phyloP scores from a whole-genome alignment of 169 alveolate species.

The Plasmodium cynomolgi region DNA sequence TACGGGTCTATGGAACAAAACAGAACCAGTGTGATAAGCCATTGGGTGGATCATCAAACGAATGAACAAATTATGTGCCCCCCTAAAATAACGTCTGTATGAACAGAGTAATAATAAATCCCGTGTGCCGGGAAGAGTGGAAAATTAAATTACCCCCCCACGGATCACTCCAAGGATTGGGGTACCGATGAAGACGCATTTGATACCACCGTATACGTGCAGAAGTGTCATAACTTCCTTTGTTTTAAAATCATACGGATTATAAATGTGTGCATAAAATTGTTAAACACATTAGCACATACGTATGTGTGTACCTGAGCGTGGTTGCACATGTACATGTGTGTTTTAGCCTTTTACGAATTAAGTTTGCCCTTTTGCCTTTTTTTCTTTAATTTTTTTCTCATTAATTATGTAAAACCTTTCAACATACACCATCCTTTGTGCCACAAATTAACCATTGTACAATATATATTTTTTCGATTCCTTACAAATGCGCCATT shows the following conservation, averaged over 20 bases:
- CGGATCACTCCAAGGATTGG: not conserved
- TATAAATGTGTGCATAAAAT: not conserved
- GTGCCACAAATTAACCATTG: not conserved
- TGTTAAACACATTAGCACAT: not conserved
- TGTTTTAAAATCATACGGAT: not conserved
- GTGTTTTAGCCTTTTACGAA: not conserved
- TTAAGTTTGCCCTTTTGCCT: not conserved
- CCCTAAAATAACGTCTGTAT: not conserved
- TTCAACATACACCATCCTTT: not conserved
- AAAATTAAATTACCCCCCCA: not conserved
- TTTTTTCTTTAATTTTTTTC: not conserved
- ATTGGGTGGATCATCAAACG: not conserved
- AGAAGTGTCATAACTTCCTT: not conserved
- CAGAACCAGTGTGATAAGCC: not conserved
- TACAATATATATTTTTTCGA: not conserved
- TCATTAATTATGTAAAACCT: not conserved
- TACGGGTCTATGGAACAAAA: not conserved
- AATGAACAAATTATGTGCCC: too few relatives aligned
- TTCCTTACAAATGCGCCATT: not conserved
- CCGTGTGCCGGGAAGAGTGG: not conserved
- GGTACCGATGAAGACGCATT: not conserved
- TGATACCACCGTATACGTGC: not conserved
- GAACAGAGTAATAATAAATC: not conserved
- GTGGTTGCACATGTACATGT: not conserved
- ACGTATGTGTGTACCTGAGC: not conserved